A percentile compares a stretch with the other conserved stretches of the same genome.
These are phyloP conservation scores for Rhizophora mangle DNA, from an alignment of 345 rosid genomes.

Conservation along the genomic window DNA sequence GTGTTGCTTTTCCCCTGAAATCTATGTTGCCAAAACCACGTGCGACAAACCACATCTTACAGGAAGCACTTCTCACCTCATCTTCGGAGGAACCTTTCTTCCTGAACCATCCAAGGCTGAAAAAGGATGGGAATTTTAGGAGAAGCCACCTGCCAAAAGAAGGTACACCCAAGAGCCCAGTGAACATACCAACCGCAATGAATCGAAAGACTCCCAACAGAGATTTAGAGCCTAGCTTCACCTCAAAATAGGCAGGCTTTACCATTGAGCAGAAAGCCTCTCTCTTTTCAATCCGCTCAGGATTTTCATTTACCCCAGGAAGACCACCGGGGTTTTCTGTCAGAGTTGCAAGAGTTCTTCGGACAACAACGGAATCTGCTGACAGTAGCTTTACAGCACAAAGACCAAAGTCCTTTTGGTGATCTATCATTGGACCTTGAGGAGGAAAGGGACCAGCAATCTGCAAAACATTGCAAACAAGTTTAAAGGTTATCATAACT, in stretches of 20 bases:
- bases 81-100: conserved; percentile 81
- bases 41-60: conserved; percentile 88
- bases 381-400: conserved; percentile 84
- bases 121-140: conserved; percentile 71
- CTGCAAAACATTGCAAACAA: conserved; percentile 36
- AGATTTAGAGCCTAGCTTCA: conserved; percentile 64
- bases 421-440: conserved; percentile 56
- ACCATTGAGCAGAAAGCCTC: conserved; percentile 65
- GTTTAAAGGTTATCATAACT: neutral
- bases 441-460: conserved; percentile 69
- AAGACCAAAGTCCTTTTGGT: conserved; percentile 67
- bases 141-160: conserved; percentile 79
- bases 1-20: conserved; percentile 44
- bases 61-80: conserved; percentile 71
- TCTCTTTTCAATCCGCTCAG: conserved; percentile 51
- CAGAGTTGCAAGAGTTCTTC: conserved; percentile 64
- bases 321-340: conserved; percentile 70
- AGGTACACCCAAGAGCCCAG: conserved; percentile 50
- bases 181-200: conserved; percentile 51
- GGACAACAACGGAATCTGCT: conserved; percentile 73
- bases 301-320: conserved; percentile 61
- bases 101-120: conserved; percentile 77
- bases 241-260: conserved; percentile 77
- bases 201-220: conserved; percentile 48
- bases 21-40: conserved; percentile 60